Evolutionary conservation across 1,284 basidiomycete genomes (phyloP), one percentile per base, ranked within the genome.

Genomic region (Puccinia polysora): DNA sequence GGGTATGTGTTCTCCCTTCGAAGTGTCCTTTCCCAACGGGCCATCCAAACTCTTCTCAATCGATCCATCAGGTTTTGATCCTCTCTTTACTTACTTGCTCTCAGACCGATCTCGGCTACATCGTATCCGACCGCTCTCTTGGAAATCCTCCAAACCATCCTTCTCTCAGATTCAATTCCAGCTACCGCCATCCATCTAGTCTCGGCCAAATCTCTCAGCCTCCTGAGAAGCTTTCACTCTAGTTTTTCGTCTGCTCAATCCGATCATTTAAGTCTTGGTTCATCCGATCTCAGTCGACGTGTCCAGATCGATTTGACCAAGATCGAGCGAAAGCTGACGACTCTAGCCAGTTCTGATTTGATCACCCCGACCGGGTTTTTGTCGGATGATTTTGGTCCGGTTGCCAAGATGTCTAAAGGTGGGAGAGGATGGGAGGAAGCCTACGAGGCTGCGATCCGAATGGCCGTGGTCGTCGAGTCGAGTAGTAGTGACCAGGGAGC

Each of bases 121-220:
- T 62, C 58, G 10, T 62, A 62, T 62, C 68, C 56, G 30, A 70
- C 58, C 8, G 68, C 58, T 25, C 38, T 70, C 18, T 30, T 70
- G 4, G 68, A 70, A 18, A 70, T 70, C 8, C 58, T 70, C 30
- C 68, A 70, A 52, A 32, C 58, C 18, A 70, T 70, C n/a, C 58
- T 70, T 40, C 58, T 70, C 32, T 70, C 68, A 14, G 58, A 70
- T 30, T 30, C 68, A 14, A 70, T 70, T 8, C 60, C 58, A 15
- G 43, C 68, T 10, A 62, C 49, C 2, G 68, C 68, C 15, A 38
- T 70, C 12, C 45, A 40, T n/a, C 45, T 70, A 1, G 68, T 70
- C 12, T 38, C 58, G 8, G 68, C 68, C 15, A 45, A 50, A 43
- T 70, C 68, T 15, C 49, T 70, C 2, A 47, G 32, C n/a, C 32